Conservation (phyloP, 192 early-diverging fungal species). For the Anaeromyces robustus region DNA sequence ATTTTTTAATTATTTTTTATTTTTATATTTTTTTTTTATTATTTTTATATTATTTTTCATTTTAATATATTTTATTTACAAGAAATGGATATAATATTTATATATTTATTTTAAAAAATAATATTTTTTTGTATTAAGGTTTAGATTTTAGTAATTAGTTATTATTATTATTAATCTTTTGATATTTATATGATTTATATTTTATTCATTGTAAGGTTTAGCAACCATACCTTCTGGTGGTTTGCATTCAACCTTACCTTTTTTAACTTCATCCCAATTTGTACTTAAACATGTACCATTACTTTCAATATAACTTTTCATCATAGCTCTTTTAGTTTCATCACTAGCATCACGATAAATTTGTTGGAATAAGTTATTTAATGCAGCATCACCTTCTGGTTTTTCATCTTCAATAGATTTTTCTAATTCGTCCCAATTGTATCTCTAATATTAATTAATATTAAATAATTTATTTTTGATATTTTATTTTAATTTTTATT, state of each 20-base stretch:
- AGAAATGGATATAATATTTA: too few species aligned
- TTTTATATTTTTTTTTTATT: too few species aligned
- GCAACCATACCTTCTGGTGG: conserved; percentile 88
- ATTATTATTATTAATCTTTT: too few species aligned
- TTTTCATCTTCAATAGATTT: conserved; percentile 60
- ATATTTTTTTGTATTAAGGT: too few species aligned
- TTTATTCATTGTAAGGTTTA: conserved; percentile 16
- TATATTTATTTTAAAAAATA: too few species aligned
- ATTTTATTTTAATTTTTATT: too few species aligned
- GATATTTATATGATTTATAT: too few species aligned
- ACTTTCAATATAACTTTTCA: conserved; percentile 92
- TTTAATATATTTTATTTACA: too few species aligned
- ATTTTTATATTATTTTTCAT: too few species aligned
- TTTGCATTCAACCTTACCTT: conserved; percentile 65
- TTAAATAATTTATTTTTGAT: too few species aligned
- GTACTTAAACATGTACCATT: conserved; percentile 88
- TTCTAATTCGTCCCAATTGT: conserved; percentile 76
- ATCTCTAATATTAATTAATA: conserved; percentile 2
- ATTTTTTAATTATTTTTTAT: too few species aligned
- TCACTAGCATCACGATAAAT: conserved; percentile 84
- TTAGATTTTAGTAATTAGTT: too few species aligned
- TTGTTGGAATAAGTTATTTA: conserved; percentile 82
- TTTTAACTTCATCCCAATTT: conserved; percentile 86
- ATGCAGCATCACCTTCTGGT: conserved; percentile 72
- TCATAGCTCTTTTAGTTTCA: conserved; percentile 82